Conservation (phyloP, 495 filamentous ascomycete genomes). For the Usnea hakonensis region DNA sequence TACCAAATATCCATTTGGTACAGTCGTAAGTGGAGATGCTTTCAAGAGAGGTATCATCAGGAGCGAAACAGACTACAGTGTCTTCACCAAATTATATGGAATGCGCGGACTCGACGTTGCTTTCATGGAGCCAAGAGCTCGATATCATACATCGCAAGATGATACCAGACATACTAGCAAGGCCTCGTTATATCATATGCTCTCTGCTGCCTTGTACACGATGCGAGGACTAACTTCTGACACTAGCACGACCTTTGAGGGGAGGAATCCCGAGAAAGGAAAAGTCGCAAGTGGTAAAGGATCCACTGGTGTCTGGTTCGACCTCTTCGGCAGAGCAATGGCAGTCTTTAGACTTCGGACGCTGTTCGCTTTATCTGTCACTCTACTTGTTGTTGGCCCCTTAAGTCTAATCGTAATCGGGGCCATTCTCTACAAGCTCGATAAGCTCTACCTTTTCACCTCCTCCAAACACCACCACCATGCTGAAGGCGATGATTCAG, state of each 20-base stretch:
- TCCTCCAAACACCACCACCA: conserved; percentile 49
- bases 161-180: conserved; percentile 67
- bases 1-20: conserved; percentile 70
- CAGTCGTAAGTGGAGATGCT: conserved; percentile 71
- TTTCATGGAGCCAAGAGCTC: conserved; percentile 74
- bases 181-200: conserved; percentile 88
- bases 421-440: conserved; percentile 53
- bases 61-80: conserved; percentile 83
- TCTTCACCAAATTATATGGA: conserved; percentile 73
- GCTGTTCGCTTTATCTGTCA: conserved; percentile 80
- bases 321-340: conserved; percentile 76
- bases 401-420: conserved; percentile 60
- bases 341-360: conserved; percentile 71
- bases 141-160: conserved; percentile 91
- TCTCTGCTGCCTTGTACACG: conserved; percentile 69
- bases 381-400: conserved; percentile 69
- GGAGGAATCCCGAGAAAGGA: conserved; percentile 45
- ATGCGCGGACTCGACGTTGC: conserved; percentile 87
- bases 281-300: conserved; percentile 62
- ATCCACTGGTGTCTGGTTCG: conserved; percentile 81
- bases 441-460: conserved; percentile 80
- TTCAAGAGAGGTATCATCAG: conserved; percentile 69
- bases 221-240: conserved; percentile 63
- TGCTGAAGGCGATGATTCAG: conserved; percentile 48
- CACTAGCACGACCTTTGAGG: conserved; percentile 60